Evolutionary conservation across 345 rosid species (phyloP).

Genomic region (Corymbia maculata): DNA sequence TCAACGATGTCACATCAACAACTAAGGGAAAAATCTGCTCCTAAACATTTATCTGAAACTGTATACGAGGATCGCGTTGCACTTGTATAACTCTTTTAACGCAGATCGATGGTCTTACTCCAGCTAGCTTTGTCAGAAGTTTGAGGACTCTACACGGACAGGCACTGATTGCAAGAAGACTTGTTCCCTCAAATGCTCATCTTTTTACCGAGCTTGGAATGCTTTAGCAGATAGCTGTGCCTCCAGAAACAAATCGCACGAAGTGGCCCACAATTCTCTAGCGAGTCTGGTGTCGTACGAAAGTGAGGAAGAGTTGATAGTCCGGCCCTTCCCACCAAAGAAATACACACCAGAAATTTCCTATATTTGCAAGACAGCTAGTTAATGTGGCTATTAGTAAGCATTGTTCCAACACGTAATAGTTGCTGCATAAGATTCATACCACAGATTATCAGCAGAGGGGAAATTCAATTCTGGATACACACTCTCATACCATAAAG

Average conservation of each 20-base stretch:
- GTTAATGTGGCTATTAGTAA: background rate
- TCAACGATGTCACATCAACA: background rate
- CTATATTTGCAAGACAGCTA: conserved; percentile 13
- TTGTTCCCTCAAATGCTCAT: background rate
- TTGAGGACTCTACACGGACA: background rate
- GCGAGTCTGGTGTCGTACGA: conserved; percentile 42
- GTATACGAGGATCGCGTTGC: background rate
- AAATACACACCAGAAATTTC: conserved; percentile 61
- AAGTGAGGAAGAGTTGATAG: conserved; percentile 38
- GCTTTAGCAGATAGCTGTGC: conserved; percentile 12
- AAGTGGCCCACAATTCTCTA: conserved; percentile 56
- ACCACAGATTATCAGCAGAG: background rate
- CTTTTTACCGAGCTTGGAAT: background rate
- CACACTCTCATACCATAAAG: background rate
- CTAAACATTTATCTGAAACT: background rate
- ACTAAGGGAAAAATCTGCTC: background rate
- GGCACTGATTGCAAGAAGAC: background rate
- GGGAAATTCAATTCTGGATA: background rate
- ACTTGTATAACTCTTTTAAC: background rate
- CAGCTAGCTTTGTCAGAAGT: background rate
- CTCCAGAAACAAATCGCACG: conserved; percentile 27
- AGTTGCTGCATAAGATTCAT: background rate
- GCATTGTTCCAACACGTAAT: background rate
- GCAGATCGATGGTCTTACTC: background rate
- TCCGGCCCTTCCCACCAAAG: conserved; percentile 78